Percentiles rank a stretch among this genome's conserved stretches.
Conservation (phyloP, 1,284 basidiomycete species). For the Cutaneotrichosporon sp. region DNA sequence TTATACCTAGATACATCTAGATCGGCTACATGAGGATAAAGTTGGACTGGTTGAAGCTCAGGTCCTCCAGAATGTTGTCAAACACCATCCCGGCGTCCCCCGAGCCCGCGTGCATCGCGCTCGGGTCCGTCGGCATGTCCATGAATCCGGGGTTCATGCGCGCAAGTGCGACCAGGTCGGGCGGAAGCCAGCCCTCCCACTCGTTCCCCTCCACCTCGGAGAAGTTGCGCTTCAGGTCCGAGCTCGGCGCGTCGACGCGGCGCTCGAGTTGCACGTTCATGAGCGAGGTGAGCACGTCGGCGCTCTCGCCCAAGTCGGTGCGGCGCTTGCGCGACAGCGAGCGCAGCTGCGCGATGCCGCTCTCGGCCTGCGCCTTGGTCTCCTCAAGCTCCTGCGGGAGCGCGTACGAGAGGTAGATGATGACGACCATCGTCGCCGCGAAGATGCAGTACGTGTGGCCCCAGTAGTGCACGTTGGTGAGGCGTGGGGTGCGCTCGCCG, state of each 20-base stretch:
- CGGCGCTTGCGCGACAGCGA: conserved; percentile 14
- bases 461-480: conserved; percentile 24
- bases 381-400: conserved; percentile 27
- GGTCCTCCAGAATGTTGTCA: conserved; percentile 22
- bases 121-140: not conserved
- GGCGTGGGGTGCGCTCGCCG: conserved; percentile 4
- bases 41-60: conserved; percentile 25
- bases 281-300: conserved; percentile 21
- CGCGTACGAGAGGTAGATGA: conserved; percentile 26
- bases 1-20: not conserved
- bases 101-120: not conserved
- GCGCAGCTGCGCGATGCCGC: conserved; percentile 23
- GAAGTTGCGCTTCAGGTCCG: conserved; percentile 17
- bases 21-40: conserved; percentile 20
- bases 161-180: conserved; percentile 21
- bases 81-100: conserved; percentile 14
- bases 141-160: conserved; percentile 18
- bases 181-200: conserved; percentile 27
- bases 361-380: conserved; percentile 15
- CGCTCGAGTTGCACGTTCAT: conserved; percentile 25
- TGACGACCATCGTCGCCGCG: conserved; percentile 20
- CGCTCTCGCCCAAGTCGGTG: conserved; percentile 24
- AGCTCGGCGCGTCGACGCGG: conserved; percentile 13
- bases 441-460: conserved; percentile 27
- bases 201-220: conserved; percentile 16